Conservation (phyloP, 2,329 filamentous ascomycete species). For the Xenoacremonium recifei region DNA sequence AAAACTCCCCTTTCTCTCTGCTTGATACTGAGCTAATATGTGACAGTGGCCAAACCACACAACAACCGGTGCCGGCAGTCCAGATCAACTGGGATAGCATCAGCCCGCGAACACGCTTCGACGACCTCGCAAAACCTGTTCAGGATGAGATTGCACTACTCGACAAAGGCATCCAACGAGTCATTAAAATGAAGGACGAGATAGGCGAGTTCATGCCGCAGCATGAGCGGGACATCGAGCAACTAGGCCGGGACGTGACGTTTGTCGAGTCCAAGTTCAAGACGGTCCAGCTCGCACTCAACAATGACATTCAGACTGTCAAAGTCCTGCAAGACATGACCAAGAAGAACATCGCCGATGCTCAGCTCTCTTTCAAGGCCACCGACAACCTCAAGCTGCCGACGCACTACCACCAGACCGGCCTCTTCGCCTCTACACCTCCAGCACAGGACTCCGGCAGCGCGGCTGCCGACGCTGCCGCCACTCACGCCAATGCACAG, state of each 20-base stretch:
- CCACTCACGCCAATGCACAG: constrained; percentile 37
- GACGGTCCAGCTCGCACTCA: constrained; percentile 43
- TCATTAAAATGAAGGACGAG: constrained; percentile 76
- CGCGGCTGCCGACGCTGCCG: constrained; percentile 30
- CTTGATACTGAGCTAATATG: no score
- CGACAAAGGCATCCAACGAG: constrained; percentile 76
- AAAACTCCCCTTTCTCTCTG: constrained; percentile 10
- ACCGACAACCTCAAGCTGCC: constrained; percentile 75
- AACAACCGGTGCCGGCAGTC: constrained; percentile 66
- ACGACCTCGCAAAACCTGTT: constrained; percentile 80
- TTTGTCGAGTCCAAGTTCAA: constrained; percentile 51
- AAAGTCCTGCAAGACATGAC: constrained; percentile 58
- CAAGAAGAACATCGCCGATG: constrained; percentile 66
- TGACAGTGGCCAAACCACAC: constrained; percentile 36
- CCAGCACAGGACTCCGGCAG: constrained; percentile 27
- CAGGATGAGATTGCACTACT: constrained; percentile 75
- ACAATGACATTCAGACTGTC: constrained; percentile 61
- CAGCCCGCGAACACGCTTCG: constrained; percentile 85
- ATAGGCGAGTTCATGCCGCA: constrained; percentile 66
- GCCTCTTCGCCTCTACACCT: constrained; percentile 38
- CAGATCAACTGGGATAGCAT: constrained; percentile 78
- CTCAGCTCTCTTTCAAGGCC: constrained; percentile 69
- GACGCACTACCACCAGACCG: constrained; percentile 49
- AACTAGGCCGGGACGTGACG: constrained; percentile 46
- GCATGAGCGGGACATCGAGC: constrained; percentile 47